These are phyloP conservation scores for Entophlyctis luteolus DNA, from an alignment of 192 early-diverging fungal species.

Conservation along the genomic window DNA sequence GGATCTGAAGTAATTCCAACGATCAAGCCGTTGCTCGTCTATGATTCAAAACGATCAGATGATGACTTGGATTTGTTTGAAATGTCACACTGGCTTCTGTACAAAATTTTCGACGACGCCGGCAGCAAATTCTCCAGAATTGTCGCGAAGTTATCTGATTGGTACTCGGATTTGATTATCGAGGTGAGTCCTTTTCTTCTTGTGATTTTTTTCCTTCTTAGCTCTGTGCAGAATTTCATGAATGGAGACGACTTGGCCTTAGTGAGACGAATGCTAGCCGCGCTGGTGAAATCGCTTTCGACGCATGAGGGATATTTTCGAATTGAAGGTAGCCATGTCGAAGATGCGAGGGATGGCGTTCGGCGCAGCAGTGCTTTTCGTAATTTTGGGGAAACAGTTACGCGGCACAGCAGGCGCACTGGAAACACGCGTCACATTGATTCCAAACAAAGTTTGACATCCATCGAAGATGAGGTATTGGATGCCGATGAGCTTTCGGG, in stretches of 20 bases:
- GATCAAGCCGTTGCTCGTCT: neutral
- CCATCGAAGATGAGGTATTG: neutral
- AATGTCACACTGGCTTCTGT: conserved; percentile 21
- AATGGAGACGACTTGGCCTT: neutral
- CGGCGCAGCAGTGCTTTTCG: neutral
- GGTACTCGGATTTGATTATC: neutral
- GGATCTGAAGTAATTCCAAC: neutral
- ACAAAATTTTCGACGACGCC: neutral
- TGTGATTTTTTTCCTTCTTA: neutral
- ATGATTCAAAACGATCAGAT: neutral
- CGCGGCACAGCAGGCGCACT: neutral
- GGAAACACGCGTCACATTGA: neutral
- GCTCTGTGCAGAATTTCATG: neutral
- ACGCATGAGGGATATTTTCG: neutral
- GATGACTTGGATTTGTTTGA: conserved; percentile 21
- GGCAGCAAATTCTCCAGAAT: neutral
- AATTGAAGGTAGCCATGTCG: neutral
- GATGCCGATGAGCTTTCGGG: no score
- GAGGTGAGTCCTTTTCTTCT: neutral
- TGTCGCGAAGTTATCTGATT: neutral
- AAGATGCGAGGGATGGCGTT: neutral
- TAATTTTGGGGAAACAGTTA: neutral
- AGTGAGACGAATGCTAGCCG: neutral
- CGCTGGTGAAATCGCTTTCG: neutral
- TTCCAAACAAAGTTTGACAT: no score